Evolutionary conservation across 139 green algal species (phyloP).

Genomic region (Chlamydomonas asymmetrica): DNA sequence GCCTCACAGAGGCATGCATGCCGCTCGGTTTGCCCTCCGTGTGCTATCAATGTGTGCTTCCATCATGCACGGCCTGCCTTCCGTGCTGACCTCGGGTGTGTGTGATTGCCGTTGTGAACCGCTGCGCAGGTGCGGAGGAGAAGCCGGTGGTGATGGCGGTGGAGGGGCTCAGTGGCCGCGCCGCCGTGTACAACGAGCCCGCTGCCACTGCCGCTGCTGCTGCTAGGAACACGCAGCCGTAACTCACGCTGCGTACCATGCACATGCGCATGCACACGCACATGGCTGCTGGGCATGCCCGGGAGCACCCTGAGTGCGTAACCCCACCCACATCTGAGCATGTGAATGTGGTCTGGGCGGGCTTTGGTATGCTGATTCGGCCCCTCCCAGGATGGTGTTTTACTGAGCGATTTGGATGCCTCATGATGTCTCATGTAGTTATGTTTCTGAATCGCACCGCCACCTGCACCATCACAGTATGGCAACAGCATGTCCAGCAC

Average conservation of each 20-base stretch:
- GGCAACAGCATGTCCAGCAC: too few relatives aligned
- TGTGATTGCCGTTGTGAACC: too few relatives aligned
- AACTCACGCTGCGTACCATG: neutral
- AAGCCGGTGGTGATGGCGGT: conserved; percentile 21
- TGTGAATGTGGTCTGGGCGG: neutral
- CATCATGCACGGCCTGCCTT: neutral
- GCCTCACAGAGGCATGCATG: neutral
- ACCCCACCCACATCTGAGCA: neutral
- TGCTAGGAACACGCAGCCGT: too few relatives aligned
- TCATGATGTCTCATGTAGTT: neutral
- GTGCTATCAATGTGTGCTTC: neutral
- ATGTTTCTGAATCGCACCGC: neutral
- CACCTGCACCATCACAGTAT: too few relatives aligned
- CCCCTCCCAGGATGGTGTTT: neutral
- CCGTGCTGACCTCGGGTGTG: too few relatives aligned
- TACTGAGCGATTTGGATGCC: neutral
- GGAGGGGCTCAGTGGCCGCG: conserved; percentile 20
- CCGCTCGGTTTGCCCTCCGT: too few relatives aligned
- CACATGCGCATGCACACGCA: too few relatives aligned
- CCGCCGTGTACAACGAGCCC: conserved; percentile 18
- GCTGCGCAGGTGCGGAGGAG: conserved; percentile 23
- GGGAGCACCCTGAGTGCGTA: neutral
- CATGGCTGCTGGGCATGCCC: neutral
- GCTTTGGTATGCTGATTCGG: neutral
- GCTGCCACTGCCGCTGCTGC: too few relatives aligned